A percentile compares a stretch with the other conserved stretches of the same genome.
These are phyloP conservation scores for Leccinum variicolor DNA, from an alignment of 768 basidiomycete species.

Conservation along the genomic window DNA sequence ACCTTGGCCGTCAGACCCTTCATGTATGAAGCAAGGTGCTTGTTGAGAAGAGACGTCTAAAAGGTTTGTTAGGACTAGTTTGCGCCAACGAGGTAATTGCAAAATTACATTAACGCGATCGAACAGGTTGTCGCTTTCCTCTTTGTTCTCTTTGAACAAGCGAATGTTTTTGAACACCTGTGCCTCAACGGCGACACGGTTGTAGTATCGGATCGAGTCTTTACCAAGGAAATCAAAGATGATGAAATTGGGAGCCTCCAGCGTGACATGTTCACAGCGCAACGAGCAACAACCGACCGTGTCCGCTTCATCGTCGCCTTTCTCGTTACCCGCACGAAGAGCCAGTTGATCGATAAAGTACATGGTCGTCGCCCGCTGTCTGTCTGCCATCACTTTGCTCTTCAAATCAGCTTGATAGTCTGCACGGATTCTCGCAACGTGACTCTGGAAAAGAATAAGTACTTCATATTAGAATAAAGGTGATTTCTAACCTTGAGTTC, in stretches of 20 bases:
- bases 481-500: constrained; percentile 73
- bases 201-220: constrained; percentile 97
- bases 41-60: constrained; percentile 84
- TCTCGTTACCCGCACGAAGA: constrained; percentile 98
- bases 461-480: not conserved
- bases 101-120: constrained; percentile 82
- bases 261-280: constrained; percentile 93
- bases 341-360: constrained; percentile 98
- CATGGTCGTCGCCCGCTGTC: constrained; percentile 98
- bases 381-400: constrained; percentile 89
- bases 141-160: constrained; percentile 93
- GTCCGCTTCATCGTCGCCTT: constrained; percentile 98
- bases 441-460: constrained; percentile 48
- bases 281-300: constrained; percentile 99
- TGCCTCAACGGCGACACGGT: constrained; percentile 81
- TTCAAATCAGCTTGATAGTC: constrained; percentile 85
- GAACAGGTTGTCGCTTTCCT: constrained; percentile 83
- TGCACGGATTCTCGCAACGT: constrained; percentile 86
- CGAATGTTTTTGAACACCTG: constrained; percentile 98
- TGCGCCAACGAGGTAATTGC: not conserved
- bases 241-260: constrained; percentile 83
- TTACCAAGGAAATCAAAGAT: constrained; percentile 98
- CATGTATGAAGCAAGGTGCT: constrained; percentile 92
- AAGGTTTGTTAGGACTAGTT: constrained; percentile 16
- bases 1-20: constrained; percentile 98